Conservation (phyloP, 1,139 yeast species). For the Pneumocystis sp. region DNA sequence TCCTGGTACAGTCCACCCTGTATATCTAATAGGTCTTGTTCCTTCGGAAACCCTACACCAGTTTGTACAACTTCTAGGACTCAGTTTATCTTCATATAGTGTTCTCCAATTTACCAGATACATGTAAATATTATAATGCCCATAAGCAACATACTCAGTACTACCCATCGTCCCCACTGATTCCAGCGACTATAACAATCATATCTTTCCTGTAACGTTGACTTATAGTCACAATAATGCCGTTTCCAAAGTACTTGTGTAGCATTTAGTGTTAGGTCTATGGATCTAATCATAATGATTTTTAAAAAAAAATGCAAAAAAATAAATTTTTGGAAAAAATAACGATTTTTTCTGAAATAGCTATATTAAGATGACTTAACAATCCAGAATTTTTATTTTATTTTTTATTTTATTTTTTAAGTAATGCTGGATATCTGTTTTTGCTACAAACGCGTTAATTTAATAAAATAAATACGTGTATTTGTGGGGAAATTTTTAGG, state of each 20-base stretch:
- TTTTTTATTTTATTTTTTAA: no score
- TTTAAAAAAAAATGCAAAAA: background rate
- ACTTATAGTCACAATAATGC: background rate
- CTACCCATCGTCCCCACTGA: background rate
- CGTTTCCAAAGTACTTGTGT: background rate
- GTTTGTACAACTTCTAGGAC: background rate
- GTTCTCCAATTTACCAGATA: background rate
- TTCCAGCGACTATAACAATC: background rate
- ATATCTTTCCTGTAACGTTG: background rate
- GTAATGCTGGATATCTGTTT: no score
- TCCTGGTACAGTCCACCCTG: conserved; percentile 10
- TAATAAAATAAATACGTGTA: no score
- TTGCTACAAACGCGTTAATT: no score
- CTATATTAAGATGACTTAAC: no score
- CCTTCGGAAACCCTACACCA: conserved; percentile 3
- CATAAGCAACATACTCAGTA: background rate
- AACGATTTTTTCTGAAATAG: background rate
- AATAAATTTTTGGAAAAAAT: background rate
- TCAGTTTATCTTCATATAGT: background rate
- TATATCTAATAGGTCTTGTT: conserved; percentile 8
- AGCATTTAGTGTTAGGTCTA: background rate
- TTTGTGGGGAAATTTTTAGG: no score
- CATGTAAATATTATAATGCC: background rate
- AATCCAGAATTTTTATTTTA: no score
- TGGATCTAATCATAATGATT: background rate